Conservation (phyloP, 768 basidiomycete genomes). For the Tephrocybe sp. region DNA sequence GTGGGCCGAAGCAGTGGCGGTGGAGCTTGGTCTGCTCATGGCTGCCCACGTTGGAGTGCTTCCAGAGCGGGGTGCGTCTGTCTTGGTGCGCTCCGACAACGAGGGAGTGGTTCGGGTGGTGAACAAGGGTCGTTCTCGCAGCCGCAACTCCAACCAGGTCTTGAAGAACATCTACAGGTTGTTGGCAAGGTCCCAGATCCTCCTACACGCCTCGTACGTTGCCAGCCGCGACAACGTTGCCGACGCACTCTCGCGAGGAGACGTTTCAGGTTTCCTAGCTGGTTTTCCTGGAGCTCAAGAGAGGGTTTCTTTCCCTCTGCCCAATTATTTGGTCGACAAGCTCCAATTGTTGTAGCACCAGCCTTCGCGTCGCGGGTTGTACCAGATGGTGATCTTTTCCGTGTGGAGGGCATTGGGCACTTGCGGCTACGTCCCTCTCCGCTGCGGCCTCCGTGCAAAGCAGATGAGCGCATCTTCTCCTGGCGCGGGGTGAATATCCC, state of each 20-base stretch:
- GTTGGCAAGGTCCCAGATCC: slow-evolving; percentile 9
- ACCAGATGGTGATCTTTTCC: not conserved
- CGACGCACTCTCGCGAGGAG: not conserved
- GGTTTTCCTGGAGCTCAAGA: too few relatives aligned
- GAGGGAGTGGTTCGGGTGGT: slow-evolving; percentile 26
- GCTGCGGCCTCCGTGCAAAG: slow-evolving; percentile 22
- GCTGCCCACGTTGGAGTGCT: not conserved
- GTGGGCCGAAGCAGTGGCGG: slow-evolving; percentile 37
- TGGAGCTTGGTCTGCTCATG: slow-evolving; percentile 30
- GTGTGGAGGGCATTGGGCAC: not conserved
- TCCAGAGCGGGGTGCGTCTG: too few relatives aligned
- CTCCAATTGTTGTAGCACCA: not conserved
- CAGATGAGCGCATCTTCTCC: slow-evolving; percentile 21
- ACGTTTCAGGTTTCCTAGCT: too few relatives aligned
- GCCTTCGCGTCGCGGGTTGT: not conserved
- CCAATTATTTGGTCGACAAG: too few relatives aligned
- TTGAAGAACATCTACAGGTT: slow-evolving; percentile 24
- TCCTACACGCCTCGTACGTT: not conserved
- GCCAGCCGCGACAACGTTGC: not conserved
- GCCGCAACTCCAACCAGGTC: slow-evolving; percentile 26
- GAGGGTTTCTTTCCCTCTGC: too few relatives aligned
- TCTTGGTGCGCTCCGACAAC: slow-evolving; percentile 32
- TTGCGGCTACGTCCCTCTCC: slow-evolving; percentile 16
- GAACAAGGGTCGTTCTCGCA: slow-evolving; percentile 29
- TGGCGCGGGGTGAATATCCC: slow-evolving; percentile 33